Percentiles rank a stretch among this genome's conserved stretches.
phyloP scores from a whole-genome alignment of 2,329 filamentous ascomycete species.

The Graphilbum fragrans region DNA sequence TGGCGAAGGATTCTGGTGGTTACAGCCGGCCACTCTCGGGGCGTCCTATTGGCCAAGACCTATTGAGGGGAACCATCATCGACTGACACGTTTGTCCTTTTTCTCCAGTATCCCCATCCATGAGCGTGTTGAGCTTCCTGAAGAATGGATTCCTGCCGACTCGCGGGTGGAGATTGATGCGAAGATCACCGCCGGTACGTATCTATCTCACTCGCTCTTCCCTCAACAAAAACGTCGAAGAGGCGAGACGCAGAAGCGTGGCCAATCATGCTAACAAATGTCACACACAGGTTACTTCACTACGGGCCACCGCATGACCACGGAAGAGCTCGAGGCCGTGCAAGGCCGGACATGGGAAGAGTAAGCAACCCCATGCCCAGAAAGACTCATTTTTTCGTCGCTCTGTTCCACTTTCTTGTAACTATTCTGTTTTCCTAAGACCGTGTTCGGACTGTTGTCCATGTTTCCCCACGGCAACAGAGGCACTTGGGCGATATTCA shows the following conservation, averaged over 20 bases:
- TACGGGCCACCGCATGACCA: constrained; percentile 77
- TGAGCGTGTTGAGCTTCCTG: constrained; percentile 83
- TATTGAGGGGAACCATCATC: not conserved
- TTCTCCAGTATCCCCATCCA: constrained; percentile 61
- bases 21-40: not conserved
- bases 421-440: not conserved
- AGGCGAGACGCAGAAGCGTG: too few species aligned
- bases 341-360: constrained; percentile 88
- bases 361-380: constrained; percentile 39
- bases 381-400: not conserved
- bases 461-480: not conserved
- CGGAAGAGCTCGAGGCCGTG: constrained; percentile 73
- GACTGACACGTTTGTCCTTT: not conserved
- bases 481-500: not conserved
- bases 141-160: constrained; percentile 87
- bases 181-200: constrained; percentile 84
- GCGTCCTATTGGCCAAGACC: not conserved
- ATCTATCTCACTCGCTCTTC: too few species aligned
- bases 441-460: not conserved
- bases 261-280: not conserved
- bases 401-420: not conserved
- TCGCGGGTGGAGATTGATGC: constrained; percentile 97
- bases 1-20: too few species aligned
- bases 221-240: too few species aligned
- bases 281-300: constrained; percentile 53